Percentiles rank a stretch among this genome's conserved stretches.
Evolutionary conservation across 805 yeast genomes (phyloP).

Genomic region (Metschnikowia lunata): DNA sequence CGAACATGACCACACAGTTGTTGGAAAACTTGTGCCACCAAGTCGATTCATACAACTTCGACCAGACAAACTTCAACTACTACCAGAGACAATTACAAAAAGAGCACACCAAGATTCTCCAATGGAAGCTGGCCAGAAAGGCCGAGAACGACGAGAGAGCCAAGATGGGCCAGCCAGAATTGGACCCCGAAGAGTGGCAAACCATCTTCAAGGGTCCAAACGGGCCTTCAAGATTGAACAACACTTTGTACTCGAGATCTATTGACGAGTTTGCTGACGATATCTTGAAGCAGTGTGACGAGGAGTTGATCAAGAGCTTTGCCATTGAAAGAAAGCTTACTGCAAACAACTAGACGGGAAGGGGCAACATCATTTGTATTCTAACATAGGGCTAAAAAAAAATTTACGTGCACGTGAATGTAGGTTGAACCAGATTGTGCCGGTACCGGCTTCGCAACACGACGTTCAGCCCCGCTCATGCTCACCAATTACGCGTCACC

Average conservation of each 20-base stretch:
- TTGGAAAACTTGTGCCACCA: conserved; percentile 64
- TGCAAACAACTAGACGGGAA: conserved; percentile 14
- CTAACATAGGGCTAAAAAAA: conserved; percentile 3
- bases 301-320: conserved; percentile 59
- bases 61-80: conserved; percentile 75
- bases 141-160: conserved; percentile 60
- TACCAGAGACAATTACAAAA: conserved; percentile 72
- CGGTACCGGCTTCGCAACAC: no score
- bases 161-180: conserved; percentile 51
- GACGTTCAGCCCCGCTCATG: neutral
- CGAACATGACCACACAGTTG: conserved; percentile 41
- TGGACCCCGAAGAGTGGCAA: conserved; percentile 63
- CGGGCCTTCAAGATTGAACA: conserved; percentile 73
- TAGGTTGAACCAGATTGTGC: no score
- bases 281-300: conserved; percentile 65
- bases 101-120: conserved; percentile 63
- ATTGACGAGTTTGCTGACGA: conserved; percentile 68
- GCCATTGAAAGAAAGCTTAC: conserved; percentile 53
- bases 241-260: conserved; percentile 62
- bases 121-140: conserved; percentile 70
- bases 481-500: conserved; percentile 4
- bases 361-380: conserved; percentile 5
- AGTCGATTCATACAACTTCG: conserved; percentile 71
- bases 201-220: conserved; percentile 60
- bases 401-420: conserved; percentile 1